Base-by-base conservation (phyloP, 129 eudicot species). In the Arctium lappa region DNA sequence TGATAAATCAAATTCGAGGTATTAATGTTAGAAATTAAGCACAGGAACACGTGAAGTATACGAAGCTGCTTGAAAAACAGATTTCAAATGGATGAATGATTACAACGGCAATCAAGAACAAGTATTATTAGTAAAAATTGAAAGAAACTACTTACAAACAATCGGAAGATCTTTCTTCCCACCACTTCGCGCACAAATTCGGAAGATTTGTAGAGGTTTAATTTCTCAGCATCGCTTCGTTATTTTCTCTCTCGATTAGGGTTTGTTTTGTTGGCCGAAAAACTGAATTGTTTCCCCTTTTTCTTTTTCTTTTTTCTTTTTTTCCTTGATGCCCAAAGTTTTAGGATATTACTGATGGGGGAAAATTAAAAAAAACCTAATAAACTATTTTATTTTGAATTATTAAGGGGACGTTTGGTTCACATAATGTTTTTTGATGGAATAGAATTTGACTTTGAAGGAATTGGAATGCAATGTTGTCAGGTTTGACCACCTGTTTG, bases 181-280 rank as follows among this genome's bases (percentile, higher is more conserved):
- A 74, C n/a, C 78, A 4, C 63, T 74, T 73, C 78, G 78, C 78
- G 30, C 18, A 18, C 78, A 74, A 29, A 33, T 4, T 44, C 30
- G 18, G 18, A 29, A 29, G 38, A 75, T 13, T 75, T 18, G 66
- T 30, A 22, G 22, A 31, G 69, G 56, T 63, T 77, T 38, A 18
- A 36, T 62, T 77, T 77, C 63, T 32, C 81, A 63, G 32, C n/a
- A 56, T 18, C 31, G 15, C 29, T 42, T 79, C 33, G 50, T 39
- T 15, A 8, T 30, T 13, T 79, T 48, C 44, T 79, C 76, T 79
- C 76, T 69, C 12, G 75, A 16, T 69, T 79, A 79, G 81, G 82
- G 82, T 44, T 79, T 79, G 76, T 44, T 63, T 79, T 79, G 76
- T 44, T 63, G 53, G 73, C 34, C 72, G 6, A 63, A 62, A 69